phyloP scores from a whole-genome alignment of 2,329 filamentous ascomycete genomes.

The Diaporthe australafricana region DNA sequence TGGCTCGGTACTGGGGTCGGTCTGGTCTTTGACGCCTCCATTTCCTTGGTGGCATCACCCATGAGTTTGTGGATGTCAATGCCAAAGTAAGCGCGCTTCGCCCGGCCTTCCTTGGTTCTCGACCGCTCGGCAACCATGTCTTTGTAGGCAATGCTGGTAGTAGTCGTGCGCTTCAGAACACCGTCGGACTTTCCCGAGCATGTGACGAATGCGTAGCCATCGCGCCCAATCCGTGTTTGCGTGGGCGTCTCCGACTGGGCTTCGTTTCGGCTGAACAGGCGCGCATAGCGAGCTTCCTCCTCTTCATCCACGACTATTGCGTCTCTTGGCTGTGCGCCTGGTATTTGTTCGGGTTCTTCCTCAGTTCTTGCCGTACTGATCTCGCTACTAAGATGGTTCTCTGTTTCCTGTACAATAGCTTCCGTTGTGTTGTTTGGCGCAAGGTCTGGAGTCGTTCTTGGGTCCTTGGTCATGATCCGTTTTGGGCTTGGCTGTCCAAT shows the following conservation, averaged over 20 bases:
- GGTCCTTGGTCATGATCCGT: slow-evolving; percentile 54
- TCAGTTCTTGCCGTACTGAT: background rate
- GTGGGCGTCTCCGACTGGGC: slow-evolving; percentile 40
- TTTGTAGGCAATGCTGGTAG: slow-evolving; percentile 68
- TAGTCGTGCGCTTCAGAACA: slow-evolving; percentile 65
- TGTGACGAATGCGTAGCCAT: slow-evolving; percentile 58
- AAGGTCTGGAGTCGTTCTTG: slow-evolving; percentile 39
- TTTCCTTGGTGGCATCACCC: slow-evolving; percentile 74
- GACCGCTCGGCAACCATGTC: slow-evolving; percentile 76
- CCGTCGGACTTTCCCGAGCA: slow-evolving; percentile 68
- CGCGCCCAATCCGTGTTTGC: slow-evolving; percentile 37
- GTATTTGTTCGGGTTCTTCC: background rate
- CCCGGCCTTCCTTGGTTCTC: slow-evolving; percentile 73
- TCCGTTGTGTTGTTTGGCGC: slow-evolving; percentile 30
- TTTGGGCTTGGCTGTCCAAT: slow-evolving; percentile 53
- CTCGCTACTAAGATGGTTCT: background rate
- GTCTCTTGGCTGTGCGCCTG: slow-evolving; percentile 19
- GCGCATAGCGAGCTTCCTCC: slow-evolving; percentile 38
- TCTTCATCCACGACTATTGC: background rate
- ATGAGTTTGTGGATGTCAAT: slow-evolving; percentile 90
- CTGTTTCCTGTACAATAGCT: background rate
- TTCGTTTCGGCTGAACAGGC: slow-evolving; percentile 40
- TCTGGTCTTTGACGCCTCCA: slow-evolving; percentile 48
- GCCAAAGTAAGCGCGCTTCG: slow-evolving; percentile 86
- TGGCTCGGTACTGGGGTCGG: slow-evolving; percentile 44